phyloP scores from a whole-genome alignment of 176 grass and related monocot species.

The Puya raimondii region DNA sequence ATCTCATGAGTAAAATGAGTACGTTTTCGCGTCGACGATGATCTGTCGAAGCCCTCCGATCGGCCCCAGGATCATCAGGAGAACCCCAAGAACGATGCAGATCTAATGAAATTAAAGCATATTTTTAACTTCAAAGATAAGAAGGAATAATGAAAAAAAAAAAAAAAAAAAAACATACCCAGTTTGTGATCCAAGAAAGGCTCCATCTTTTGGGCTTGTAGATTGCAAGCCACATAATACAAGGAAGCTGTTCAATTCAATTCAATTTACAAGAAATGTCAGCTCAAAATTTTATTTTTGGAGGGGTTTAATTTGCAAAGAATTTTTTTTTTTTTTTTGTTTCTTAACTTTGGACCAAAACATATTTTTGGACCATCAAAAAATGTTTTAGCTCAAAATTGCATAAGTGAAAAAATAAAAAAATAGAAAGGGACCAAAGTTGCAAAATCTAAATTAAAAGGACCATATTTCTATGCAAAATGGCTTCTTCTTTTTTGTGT shows the following conservation, averaged over 20 bases:
- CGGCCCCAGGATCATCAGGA: slow-evolving; percentile 60
- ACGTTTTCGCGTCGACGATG: slow-evolving; percentile 34
- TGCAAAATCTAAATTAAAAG: too few relatives aligned
- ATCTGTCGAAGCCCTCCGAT: slow-evolving; percentile 77
- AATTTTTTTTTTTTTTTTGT: too few relatives aligned
- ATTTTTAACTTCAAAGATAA: slow-evolving; percentile 6
- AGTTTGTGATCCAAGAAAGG: slow-evolving; percentile 74
- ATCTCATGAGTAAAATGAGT: slow-evolving; percentile 56
- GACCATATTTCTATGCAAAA: too few relatives aligned
- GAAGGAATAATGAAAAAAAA: not conserved
- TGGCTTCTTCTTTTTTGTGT: too few relatives aligned
- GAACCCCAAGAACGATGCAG: slow-evolving; percentile 66
- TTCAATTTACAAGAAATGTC: not conserved
- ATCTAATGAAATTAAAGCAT: slow-evolving; percentile 29
- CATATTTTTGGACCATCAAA: too few relatives aligned
- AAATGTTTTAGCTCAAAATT: too few relatives aligned
- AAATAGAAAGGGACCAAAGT: too few relatives aligned
- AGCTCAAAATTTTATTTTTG: too few relatives aligned
- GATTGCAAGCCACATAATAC: slow-evolving; percentile 79
- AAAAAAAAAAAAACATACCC: slow-evolving; percentile 30
- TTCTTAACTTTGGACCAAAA: too few relatives aligned
- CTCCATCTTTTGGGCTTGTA: slow-evolving; percentile 70
- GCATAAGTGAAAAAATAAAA: too few relatives aligned
- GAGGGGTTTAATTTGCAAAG: too few relatives aligned
- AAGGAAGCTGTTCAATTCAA: slow-evolving; percentile 64